phyloP scores from a whole-genome alignment of 1,284 basidiomycete species.

The Peniophora sp. region DNA sequence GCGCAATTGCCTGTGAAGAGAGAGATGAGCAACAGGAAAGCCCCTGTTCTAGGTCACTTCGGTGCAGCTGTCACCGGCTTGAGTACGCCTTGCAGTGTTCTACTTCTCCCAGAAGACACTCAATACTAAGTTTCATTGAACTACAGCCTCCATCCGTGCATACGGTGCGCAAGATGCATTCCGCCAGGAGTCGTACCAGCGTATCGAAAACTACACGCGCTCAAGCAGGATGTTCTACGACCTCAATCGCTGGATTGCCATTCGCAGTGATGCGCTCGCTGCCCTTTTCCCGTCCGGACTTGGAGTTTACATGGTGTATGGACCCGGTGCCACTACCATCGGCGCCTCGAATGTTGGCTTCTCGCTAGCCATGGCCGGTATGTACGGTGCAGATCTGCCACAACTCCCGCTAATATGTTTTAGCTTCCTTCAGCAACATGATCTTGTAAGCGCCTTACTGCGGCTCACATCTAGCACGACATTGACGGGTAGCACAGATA shows the following conservation, averaged over 20 bases:
- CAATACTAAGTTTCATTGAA: neutral
- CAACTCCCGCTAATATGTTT: neutral
- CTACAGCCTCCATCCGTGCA: constrained; percentile 52
- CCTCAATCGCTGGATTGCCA: constrained; percentile 50
- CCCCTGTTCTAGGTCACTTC: constrained; percentile 65
- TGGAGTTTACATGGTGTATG: constrained; percentile 47
- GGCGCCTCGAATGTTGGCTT: constrained; percentile 44
- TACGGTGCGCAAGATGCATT: constrained; percentile 45
- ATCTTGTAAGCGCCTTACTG: constrained; percentile 51
- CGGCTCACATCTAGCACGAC: constrained; percentile 42
- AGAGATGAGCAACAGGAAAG: constrained; percentile 61
- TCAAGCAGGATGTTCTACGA: constrained; percentile 43
- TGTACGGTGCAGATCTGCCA: constrained; percentile 6
- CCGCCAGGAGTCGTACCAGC: constrained; percentile 30
- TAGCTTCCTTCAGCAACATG: constrained; percentile 45
- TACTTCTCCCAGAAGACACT: too few relatives aligned
- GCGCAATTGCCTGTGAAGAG: constrained; percentile 74
- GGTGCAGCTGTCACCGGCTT: constrained; percentile 62
- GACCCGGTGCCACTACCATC: constrained; percentile 22
- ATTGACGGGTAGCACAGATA: too few relatives aligned
- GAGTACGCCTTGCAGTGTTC: constrained; percentile 27
- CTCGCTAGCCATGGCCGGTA: constrained; percentile 42
- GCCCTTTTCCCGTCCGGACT: constrained; percentile 42
- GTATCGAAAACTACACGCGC: constrained; percentile 42
- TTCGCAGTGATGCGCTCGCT: constrained; percentile 45